Evolutionary conservation across 306 rosid species (phyloP), one percentile per base, ranked within the genome.

Genomic region (Vicia villosa): DNA sequence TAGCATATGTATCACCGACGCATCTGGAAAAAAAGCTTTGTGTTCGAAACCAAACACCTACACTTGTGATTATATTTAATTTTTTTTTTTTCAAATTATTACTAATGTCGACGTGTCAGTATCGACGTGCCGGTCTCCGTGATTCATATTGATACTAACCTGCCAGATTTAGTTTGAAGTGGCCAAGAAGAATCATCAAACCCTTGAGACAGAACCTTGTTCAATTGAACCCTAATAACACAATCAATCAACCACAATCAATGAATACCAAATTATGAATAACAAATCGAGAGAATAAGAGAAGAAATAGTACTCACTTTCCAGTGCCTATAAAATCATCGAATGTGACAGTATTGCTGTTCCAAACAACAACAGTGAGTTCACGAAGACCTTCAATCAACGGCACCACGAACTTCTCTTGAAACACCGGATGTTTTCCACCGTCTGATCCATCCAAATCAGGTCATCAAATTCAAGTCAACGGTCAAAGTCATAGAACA

Each of bases 291-390:
- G 8, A 41, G 36, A 22, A n/a, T n/a, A n/a, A n/a, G n/a, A n/a
- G n/a, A n/a, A n/a, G n/a, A n/a, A 8, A 1, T 14, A 1, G 4
- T 80, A 0, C 38, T 0, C 19, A 89, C 97, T 78, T 92, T 75
- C 91, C 96, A 49, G 77, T 83, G 66, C 96, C 98, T 63, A 92
- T 92, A 47, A 86, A 89, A 80, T 86, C 98, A 57, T 92, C 98
- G 24, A 26, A 80, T 41, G 86, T 37, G 82, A 89, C 22, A 5
- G 88, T 84, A 52, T 92, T 89, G 86, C 95, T 89, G 83, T 92
- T 92, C 98, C 98, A 89, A 66, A 92, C 98, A 11, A 65, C 0
- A 49, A 83, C 92, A 72, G 50, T 85, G 40, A 92, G 14, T 57
- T 85, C 96, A 59, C 92, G 86, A 38, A 92, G 92, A 5, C 98